Evolutionary conservation across 78 protist genomes (phyloP).

Genomic region (Dictyostelium purpureum): DNA sequence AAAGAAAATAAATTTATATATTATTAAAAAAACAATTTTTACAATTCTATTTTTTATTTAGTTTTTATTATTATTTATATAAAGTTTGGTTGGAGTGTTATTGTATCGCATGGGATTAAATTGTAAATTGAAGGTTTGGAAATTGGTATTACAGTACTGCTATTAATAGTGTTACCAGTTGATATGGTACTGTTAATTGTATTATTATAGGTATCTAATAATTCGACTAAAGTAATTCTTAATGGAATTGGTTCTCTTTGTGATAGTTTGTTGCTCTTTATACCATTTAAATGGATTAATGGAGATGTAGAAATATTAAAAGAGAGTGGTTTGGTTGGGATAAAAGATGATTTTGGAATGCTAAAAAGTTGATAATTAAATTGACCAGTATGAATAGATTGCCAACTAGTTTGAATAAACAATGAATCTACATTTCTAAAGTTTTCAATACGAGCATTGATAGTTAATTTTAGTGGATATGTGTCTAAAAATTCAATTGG

Average conservation of each 20-base stretch:
- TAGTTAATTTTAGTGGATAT: constrained; percentile 15
- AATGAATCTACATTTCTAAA: constrained; percentile 33
- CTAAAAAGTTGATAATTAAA: not conserved
- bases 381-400: not conserved
- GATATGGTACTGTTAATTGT: no score
- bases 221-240: constrained; percentile 23
- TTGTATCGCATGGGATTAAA: no score
- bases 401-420: constrained; percentile 2
- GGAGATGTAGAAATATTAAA: constrained; percentile 1
- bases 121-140: no score
- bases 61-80: no score
- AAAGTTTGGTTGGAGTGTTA: no score
- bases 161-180: no score
- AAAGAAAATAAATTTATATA: no score
- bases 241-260: constrained; percentile 16
- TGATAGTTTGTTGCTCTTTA: not conserved
- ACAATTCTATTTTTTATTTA: no score
- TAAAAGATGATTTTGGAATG: constrained; percentile 5
- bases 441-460: constrained; percentile 40
- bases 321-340: constrained; percentile 56
- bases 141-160: no score
- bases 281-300: not conserved
- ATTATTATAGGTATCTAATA: no score
- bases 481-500: constrained; percentile 27
- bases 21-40: no score